Base-by-base conservation (phyloP, 495 filamentous ascomycete species). In the Talaromyces proteolyticus region DNA sequence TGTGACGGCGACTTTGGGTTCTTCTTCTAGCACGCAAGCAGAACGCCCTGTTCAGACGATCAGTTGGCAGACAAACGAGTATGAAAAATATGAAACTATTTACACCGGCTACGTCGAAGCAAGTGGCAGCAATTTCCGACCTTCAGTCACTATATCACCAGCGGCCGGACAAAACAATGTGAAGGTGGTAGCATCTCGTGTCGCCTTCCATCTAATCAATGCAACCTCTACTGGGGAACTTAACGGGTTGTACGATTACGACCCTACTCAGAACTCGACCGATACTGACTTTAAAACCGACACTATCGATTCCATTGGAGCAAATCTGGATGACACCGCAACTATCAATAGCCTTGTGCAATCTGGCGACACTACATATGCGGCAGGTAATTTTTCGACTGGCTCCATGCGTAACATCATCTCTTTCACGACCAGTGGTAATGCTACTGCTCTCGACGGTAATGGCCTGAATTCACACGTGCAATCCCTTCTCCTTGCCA, bases 61-160 rank as follows among this genome's bases (percentile, higher is more conserved):
- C 12, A 63, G 94, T 11, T 92, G 75, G 61, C 94, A 99, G 69
- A 95, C 90, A 16, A 97, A 97, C 65, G 69, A 89, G 55, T 89
- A 84, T 60, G 89, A 96, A 69, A 99, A 97, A 66, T 95, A 93
- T 55, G 94, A 97, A 58, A 81, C 84, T 49, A 81, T 97, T 51
- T 95, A 91, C 63, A 82, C 80, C 50, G 94, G 91, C 6, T 79
- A 78, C 52, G 81, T 99, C 49, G 90, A 97, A 59, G 82, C 81
- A 23, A 84, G 74, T 53, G 85, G 81, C 25, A 74, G 73, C 54
- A 76, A 74, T 18, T 97, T 97, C 69, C 80, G 85, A 18, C 90
- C 93, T 21, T 78, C 76, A 16, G 82, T 99, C 44, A 95, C 89
- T 2, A 69, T 99, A 46, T 73, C 82, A 2, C 88, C 92, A 10